phyloP scores from a whole-genome alignment of 768 basidiomycete genomes.

The Boletales sp. region DNA sequence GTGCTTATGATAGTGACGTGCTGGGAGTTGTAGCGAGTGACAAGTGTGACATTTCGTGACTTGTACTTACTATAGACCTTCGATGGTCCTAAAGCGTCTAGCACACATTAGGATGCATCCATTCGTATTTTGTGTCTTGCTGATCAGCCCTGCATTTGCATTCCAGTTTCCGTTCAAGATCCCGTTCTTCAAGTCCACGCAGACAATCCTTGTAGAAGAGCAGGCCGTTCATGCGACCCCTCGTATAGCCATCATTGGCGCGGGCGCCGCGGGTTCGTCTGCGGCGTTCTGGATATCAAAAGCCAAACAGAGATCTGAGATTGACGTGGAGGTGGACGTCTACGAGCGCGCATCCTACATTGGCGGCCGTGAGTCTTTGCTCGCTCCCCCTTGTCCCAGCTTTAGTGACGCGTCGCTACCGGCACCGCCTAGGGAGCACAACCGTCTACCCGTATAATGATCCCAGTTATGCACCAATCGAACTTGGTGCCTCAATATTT shows the following conservation, averaged over 20 bases:
- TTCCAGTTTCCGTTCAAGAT: slow-evolving; percentile 53
- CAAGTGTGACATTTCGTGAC: no score
- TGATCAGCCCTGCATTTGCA: slow-evolving; percentile 25
- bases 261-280: slow-evolving; percentile 83
- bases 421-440: slow-evolving; percentile 58
- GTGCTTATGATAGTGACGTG: no score
- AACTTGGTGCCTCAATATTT: slow-evolving; percentile 89
- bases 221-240: slow-evolving; percentile 32
- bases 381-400: not conserved
- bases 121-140: slow-evolving; percentile 15
- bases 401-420: slow-evolving; percentile 2
- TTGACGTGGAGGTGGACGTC: slow-evolving; percentile 77
- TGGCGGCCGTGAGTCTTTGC: slow-evolving; percentile 71
- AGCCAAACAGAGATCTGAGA: slow-evolving; percentile 63
- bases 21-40: no score
- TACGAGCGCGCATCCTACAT: slow-evolving; percentile 76
- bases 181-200: slow-evolving; percentile 47
- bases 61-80: no score
- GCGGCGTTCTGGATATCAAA: slow-evolving; percentile 83
- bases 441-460: slow-evolving; percentile 70
- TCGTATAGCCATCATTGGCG: slow-evolving; percentile 83
- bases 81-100: no score
- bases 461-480: slow-evolving; percentile 55
- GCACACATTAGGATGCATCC: slow-evolving; percentile 9
- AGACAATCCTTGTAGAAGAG: slow-evolving; percentile 17